Base-by-base conservation (phyloP, 2,329 filamentous ascomycete genomes). In the Incumbomyces delicatus region DNA sequence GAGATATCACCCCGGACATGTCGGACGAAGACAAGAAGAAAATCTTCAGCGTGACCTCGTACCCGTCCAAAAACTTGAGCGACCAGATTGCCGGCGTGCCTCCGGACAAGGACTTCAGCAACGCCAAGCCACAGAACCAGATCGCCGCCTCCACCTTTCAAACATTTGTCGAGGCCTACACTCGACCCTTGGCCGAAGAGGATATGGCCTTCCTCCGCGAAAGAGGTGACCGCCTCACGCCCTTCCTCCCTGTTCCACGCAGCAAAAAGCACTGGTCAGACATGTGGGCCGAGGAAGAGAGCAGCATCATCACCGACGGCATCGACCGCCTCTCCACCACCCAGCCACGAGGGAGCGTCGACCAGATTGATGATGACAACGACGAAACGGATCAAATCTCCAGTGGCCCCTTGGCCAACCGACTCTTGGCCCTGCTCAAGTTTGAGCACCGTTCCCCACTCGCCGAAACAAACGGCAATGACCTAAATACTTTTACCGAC, bases 91-190 rank as follows among this genome's bases (percentile, higher is more conserved):
- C 90, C 10, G 92, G 92, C 40, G 81, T 85, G 33, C 85, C 89
- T 1, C 90, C 92, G 1, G 89, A 96, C 64, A 88, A 87, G 63
- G 92, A 98, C 68, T 96, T 95, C 60, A 95, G 87, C 62, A 94
- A 80, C 61, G 84, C 87, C 30, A 98, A 96, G 63, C 88, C 90
- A 4, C 82, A 83, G 16, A 94, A 90, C 58, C 92, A 98, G 69
- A 92, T 96, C 63, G 89, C 85, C 62, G 92, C 92, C 54, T 84
- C 80, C 47, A 95, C 90, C 1, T 98, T 98, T 65, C 83, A 85
- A n/a, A 81, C 85, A 5, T 95, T 92, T 61, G 77, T 94, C 46
- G 92, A 98, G 53, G 87, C 89, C 0, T 96, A 86, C 67, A 92
- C 95, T 54, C 80, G 90, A 5, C 81, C 85, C 0, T 84, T 94